Evolutionary conservation across 1,139 yeast species (phyloP), one percentile per base, ranked within the genome.

Genomic region (Trichomonascaceae sp.): DNA sequence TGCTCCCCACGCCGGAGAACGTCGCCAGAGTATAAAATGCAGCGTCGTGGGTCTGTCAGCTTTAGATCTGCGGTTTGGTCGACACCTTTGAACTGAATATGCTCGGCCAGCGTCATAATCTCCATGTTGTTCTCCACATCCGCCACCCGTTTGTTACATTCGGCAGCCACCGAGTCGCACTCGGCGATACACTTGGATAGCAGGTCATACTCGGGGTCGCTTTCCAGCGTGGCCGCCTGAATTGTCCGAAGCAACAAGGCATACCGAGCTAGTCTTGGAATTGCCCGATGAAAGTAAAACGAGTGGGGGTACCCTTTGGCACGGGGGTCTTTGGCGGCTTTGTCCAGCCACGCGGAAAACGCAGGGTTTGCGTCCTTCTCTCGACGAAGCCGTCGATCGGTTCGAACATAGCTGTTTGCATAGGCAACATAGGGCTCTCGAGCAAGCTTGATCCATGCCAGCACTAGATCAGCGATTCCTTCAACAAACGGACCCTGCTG

Each of bases 251-350:
- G 60, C 28, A 82, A 77, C 28, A 82, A 61, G 1, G 84, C 78
- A 37, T 81, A 64, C 32, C 77, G 72, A 36, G 79, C 84, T 37
- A 81, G 65, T 13, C 92, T 67, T 4, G 84, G 79, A 41, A 79
- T 74, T 42, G 81, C 79, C 0, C 92, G 78, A 45, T 82, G 77
- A 45, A 79, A 69, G 47, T 78, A 77, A 30, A 79, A 64, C 32
- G 71, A 65, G 52, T 58, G 80, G 45, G 59, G 77, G 50, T 49
- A 74, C 60, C 70, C 71, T 49, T 50, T 60, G 1, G 71, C 59
- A 2, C 66, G 56, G 4, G 65, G 60, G 38, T 69, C 67, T 16
- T 47, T 51, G 37, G 69, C 69, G 16, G 65, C 56, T 11, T 55
- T 50, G 5, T 55, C 59, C 28, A 72, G 51, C 77, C 77, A 73